Evolutionary conservation across 345 rosid species (phyloP), one percentile per base, ranked within the genome.

Genomic region (Citrus reticulata): DNA sequence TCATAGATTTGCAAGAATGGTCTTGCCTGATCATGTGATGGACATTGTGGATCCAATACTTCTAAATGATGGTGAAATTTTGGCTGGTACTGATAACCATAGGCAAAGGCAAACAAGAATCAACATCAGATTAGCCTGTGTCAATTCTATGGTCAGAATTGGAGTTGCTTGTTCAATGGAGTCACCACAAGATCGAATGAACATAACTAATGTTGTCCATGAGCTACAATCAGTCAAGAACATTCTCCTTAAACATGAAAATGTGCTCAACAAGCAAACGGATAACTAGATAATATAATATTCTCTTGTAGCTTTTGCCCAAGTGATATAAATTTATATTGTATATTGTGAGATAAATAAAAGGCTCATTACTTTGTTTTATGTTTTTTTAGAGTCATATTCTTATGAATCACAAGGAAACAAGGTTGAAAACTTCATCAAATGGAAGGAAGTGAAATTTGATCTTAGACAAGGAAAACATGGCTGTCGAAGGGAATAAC

Each of bases 161-260:
- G 87, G 80, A 73, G 40, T 81, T 4, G 72, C 73, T 6, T 84
- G 87, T 32, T 84, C 87, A 0, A 30, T 4, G n/a, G 83, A 73
- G 46, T 49, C 34, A 27, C 68, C 83, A 0, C 68, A 54, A 39
- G 46, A 76, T 17, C 66, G 78, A 11, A 67, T 80, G 70, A 20
- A 40, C 9, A 68, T 40, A 4, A 13, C 17, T 1, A 1, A 39
- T 7, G 72, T 24, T 35, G 42, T 35, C 70, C 40, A 19, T 66
- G 70, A 66, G 35, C 3, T 66, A 9, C 42, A 34, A 67, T 17
- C 13, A 35, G 2, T 67, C 70, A 67, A 4, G 16, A 35, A 35
- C 17, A 20, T 19, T 35, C 27, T 35, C 35, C 27, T 67, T 67
- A 13, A 35, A 67, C 22, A 0, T 34, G 2, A 19, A 19, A 29